A percentile compares a stretch with the other conserved stretches of the same genome.
Conservation (phyloP, 23 red algal genomes). For the Pyropia yezoensis region DNA sequence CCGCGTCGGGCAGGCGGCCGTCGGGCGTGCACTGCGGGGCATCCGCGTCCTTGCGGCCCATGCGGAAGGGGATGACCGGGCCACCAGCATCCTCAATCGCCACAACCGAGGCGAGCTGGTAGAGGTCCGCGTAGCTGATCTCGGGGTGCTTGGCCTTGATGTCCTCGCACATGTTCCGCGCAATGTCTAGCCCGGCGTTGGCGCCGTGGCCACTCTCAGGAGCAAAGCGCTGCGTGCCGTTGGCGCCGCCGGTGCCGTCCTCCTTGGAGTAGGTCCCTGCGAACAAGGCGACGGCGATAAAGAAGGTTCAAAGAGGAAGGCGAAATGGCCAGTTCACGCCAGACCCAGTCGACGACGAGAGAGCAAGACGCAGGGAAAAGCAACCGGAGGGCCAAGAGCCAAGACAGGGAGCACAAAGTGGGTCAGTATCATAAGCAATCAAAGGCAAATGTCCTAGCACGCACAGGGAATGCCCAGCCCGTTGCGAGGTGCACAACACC, state of each 20-base stretch:
- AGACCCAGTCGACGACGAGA: too few relatives aligned
- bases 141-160: conserved; percentile 48
- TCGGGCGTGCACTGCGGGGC: conserved; percentile 16
- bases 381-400: too few relatives aligned
- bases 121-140: conserved; percentile 38
- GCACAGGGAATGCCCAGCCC: too few relatives aligned
- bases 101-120: conserved; percentile 32
- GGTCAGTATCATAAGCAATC: too few relatives aligned
- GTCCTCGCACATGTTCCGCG: conserved; percentile 15
- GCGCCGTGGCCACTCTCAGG: conserved; percentile 35
- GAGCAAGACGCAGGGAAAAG: too few relatives aligned
- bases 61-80: conserved; percentile 40
- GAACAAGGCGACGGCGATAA: too few relatives aligned
- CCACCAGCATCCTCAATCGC: conserved; percentile 49
- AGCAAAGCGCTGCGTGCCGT: conserved; percentile 49
- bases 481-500: too few relatives aligned
- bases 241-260: conserved; percentile 36
- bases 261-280: conserved; percentile 16
- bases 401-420: too few relatives aligned
- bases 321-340: too few relatives aligned
- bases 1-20: conserved; percentile 37
- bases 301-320: too few relatives aligned
- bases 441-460: too few relatives aligned
- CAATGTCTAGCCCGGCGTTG: conserved; percentile 32
- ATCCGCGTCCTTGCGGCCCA: conserved; percentile 41